Conservation (phyloP, 2,329 filamentous ascomycete genomes). For the Fusarium veterinarium region DNA sequence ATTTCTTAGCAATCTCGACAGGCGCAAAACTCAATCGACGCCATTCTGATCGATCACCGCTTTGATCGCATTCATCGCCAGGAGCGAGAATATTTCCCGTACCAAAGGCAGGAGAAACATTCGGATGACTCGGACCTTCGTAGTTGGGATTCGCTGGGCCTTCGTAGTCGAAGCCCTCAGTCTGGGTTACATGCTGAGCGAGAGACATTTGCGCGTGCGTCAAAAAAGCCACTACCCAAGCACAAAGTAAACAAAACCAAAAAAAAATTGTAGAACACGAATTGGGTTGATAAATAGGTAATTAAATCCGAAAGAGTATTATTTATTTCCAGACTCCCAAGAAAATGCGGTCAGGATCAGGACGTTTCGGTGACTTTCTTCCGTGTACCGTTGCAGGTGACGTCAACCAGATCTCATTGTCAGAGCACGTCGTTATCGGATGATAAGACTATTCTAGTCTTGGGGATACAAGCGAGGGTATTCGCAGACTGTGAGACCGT, state of each 20-base stretch:
- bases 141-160: slow-evolving; percentile 39
- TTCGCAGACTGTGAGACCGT: not conserved
- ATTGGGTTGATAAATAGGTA: not conserved
- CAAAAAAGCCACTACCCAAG: not conserved
- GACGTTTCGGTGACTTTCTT: slow-evolving; percentile 18
- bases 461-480: slow-evolving; percentile 17
- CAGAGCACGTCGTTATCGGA: not conserved
- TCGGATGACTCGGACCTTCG: slow-evolving; percentile 7
- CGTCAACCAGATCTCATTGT: slow-evolving; percentile 24
- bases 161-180: slow-evolving; percentile 56
- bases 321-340: not conserved
- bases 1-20: slow-evolving; percentile 36
- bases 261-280: fast-evolving
- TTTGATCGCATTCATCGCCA: slow-evolving; percentile 11
- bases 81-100: not conserved
- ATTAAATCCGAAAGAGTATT: not conserved
- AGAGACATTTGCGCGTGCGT: slow-evolving; percentile 52
- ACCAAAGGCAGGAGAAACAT: not conserved
- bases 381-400: slow-evolving; percentile 11
- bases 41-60: slow-evolving; percentile 35
- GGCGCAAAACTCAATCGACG: slow-evolving; percentile 47
- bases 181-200: slow-evolving; percentile 56
- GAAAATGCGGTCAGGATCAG: slow-evolving; percentile 6
- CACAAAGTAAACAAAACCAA: not conserved
- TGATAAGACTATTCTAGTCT: slow-evolving; percentile 1